Evolutionary conservation across 106 monocot species (phyloP).

Genomic region (Hemerocallis citrina): DNA sequence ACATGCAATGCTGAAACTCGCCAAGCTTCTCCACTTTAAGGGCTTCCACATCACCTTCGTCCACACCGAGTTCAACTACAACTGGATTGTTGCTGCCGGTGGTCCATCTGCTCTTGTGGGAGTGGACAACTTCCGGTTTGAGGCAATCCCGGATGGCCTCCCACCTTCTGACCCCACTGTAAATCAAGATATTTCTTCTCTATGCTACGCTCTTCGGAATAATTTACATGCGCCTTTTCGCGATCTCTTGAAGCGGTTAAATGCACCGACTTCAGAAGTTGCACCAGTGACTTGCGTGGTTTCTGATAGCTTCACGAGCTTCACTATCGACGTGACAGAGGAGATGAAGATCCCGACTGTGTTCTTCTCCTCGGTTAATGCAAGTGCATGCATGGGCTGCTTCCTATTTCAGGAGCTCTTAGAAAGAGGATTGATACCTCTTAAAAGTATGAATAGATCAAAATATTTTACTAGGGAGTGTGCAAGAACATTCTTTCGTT

Average conservation of each 20-base stretch:
- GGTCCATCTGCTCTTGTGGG: not conserved
- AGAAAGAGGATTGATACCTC: slow-evolving; percentile 2
- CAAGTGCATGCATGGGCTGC: slow-evolving; percentile 17
- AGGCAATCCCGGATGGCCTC: slow-evolving; percentile 17
- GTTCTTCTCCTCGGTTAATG: slow-evolving; percentile 13
- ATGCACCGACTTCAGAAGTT: not conserved
- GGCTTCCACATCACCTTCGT: slow-evolving; percentile 23
- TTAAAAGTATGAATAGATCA: slow-evolving; percentile 6
- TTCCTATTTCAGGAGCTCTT: not conserved
- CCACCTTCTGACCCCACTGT: not conserved
- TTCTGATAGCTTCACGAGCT: slow-evolving; percentile 17
- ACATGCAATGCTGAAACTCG: slow-evolving; percentile 2
- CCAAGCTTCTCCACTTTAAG: slow-evolving; percentile 19
- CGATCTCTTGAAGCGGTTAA: not conserved
- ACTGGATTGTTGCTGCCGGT: not conserved
- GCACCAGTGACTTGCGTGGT: slow-evolving; percentile 10
- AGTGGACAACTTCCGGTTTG: slow-evolving; percentile 6
- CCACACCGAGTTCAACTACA: slow-evolving; percentile 15
- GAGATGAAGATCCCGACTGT: slow-evolving; percentile 9
- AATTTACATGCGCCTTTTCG: not conserved
- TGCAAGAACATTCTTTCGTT: not conserved
- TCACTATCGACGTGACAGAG: slow-evolving; percentile 4
- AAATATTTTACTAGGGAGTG: no score
- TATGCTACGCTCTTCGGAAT: not conserved
- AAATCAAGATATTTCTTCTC: not conserved